Evolutionary conservation across 768 basidiomycete species (phyloP).

Genomic region (Suillus bovinus): DNA sequence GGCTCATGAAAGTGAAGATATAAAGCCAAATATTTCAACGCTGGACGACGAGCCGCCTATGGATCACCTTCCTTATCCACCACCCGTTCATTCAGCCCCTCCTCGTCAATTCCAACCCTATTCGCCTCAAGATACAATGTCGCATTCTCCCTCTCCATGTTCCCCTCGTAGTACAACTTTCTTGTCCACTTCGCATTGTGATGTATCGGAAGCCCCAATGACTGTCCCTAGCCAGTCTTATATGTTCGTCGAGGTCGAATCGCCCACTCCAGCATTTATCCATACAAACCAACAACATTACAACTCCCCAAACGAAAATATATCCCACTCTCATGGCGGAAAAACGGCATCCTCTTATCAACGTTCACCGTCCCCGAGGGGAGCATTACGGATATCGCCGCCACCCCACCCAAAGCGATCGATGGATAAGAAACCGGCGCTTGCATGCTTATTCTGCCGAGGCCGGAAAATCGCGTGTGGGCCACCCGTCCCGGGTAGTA

Average conservation of each 20-base stretch:
- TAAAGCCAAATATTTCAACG: conserved; percentile 9
- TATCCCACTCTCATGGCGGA: conserved; percentile 22
- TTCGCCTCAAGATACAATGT: conserved; percentile 17
- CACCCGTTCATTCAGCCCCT: conserved; percentile 23
- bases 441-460: conserved; percentile 67
- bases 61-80: conserved; percentile 33
- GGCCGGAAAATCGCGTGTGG: conserved; percentile 73
- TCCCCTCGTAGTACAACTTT: conserved; percentile 17
- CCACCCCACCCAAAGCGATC: conserved; percentile 24
- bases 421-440: conserved; percentile 54
- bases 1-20: conserved; percentile 1
- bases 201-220: conserved; percentile 26
- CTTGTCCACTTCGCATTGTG: conserved; percentile 8
- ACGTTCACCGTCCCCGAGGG: conserved; percentile 28
- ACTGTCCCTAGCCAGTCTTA: conserved; percentile 18
- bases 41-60: conserved; percentile 27
- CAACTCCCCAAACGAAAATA: conserved; percentile 9
- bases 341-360: conserved; percentile 14
- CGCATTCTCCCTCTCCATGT: conserved; percentile 13
- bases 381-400: conserved; percentile 22
- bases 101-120: conserved; percentile 22
- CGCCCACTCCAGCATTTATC: conserved; percentile 12
- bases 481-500: conserved; percentile 51
- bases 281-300: conserved; percentile 15
- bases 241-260: conserved; percentile 19